These are phyloP conservation scores for Coemansia sp. DNA, from an alignment of 192 early-diverging fungal genomes.

Conservation along the genomic window DNA sequence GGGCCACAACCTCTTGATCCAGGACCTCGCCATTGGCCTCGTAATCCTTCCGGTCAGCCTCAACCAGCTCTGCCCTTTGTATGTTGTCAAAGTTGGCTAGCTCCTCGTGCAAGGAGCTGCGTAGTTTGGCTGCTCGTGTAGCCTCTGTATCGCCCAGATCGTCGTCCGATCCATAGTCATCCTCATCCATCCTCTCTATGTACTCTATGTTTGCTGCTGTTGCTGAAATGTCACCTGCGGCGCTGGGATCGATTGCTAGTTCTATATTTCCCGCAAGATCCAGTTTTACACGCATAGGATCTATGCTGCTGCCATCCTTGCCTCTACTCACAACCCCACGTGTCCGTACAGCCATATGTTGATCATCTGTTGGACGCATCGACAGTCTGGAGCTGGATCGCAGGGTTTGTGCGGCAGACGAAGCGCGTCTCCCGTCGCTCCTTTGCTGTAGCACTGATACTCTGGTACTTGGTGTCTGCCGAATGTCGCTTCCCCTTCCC, in stretches of 20 bases:
- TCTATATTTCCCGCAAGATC: slow-evolving; percentile 35
- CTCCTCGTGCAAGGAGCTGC: neutral
- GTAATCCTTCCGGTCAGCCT: slow-evolving; percentile 35
- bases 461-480: slow-evolving; percentile 5
- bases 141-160: slow-evolving; percentile 32
- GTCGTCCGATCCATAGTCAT: slow-evolving; percentile 41
- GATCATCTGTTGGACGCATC: neutral
- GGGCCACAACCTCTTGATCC: slow-evolving; percentile 24
- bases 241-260: slow-evolving; percentile 14
- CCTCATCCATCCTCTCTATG: slow-evolving; percentile 14
- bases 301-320: neutral
- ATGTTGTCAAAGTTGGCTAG: slow-evolving; percentile 9
- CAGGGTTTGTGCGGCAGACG: neutral
- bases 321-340: neutral
- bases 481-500: neutral
- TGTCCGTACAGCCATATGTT: neutral
- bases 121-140: slow-evolving; percentile 26
- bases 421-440: neutral
- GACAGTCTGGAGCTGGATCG: neutral
- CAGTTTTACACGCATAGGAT: slow-evolving; percentile 17
- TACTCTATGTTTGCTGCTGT: slow-evolving; percentile 16
- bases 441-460: neutral
- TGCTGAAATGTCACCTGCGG: neutral
- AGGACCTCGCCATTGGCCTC: slow-evolving; percentile 22
- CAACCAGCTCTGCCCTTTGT: slow-evolving; percentile 5